These are phyloP conservation scores for Eucalyptus viminalis DNA, from an alignment of 345 rosid genomes.

Conservation along the genomic window DNA sequence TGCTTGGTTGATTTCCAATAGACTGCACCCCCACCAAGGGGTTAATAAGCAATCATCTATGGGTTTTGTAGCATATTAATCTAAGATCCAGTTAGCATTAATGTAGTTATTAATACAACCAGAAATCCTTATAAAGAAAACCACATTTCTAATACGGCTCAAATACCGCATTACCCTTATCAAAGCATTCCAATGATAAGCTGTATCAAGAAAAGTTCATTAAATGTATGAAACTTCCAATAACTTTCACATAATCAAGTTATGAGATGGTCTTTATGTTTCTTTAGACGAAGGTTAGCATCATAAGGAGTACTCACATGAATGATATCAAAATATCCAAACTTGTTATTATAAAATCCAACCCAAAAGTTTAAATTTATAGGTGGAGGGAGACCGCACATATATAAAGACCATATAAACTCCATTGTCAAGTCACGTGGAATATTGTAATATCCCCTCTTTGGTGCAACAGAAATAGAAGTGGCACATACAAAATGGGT, in stretches of 20 bases:
- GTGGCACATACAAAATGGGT: not conserved
- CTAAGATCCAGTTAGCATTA: not conserved
- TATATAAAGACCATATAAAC: not conserved
- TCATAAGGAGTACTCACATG: not conserved
- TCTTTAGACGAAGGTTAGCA: not conserved
- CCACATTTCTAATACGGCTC: not conserved
- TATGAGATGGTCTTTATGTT: not conserved
- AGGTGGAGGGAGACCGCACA: not conserved
- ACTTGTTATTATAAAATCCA: not conserved
- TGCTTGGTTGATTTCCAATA: not conserved
- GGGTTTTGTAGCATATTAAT: not conserved
- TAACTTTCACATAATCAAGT: not conserved
- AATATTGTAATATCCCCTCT: not conserved
- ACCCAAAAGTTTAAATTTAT: not conserved
- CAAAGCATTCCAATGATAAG: not conserved
- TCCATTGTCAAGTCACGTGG: not conserved
- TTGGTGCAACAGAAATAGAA: not conserved
- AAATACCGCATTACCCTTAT: not conserved
- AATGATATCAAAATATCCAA: not conserved
- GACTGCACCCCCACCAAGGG: not conserved
- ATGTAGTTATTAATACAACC: not conserved
- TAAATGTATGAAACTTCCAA: not conserved
- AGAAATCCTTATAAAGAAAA: not conserved
- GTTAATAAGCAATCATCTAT: not conserved
- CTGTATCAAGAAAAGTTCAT: not conserved